phyloP scores from a whole-genome alignment of 768 basidiomycete species.

The Cantharellus anzutake region DNA sequence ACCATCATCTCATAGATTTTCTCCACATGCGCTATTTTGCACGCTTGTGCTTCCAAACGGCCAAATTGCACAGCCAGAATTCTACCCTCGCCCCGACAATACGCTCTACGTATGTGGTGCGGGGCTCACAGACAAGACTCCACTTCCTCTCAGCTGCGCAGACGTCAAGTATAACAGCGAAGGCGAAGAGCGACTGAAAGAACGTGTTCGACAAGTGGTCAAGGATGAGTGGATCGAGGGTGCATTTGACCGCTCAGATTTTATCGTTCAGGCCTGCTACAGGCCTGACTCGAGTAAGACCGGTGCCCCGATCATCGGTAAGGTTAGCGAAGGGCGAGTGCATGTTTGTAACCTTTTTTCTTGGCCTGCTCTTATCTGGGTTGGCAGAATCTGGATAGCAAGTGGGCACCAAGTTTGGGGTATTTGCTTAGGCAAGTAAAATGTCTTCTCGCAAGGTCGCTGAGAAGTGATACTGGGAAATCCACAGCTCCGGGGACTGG shows the following conservation, averaged over 20 bases:
- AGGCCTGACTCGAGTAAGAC: constrained; percentile 8
- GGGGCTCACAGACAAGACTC: constrained; percentile 8
- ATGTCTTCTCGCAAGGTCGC: not conserved
- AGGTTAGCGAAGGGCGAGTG: constrained; percentile 7
- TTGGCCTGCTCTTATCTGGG: not conserved
- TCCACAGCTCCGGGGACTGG: constrained; percentile 22
- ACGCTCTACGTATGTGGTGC: constrained; percentile 13
- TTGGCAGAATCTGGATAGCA: constrained; percentile 6
- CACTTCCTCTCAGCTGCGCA: constrained; percentile 15
- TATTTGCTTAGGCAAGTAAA: not conserved
- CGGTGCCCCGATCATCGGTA: constrained; percentile 8
- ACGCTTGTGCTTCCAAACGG: constrained; percentile 18
- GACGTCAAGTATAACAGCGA: not conserved
- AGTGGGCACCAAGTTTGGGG: constrained; percentile 9
- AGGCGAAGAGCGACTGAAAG: constrained; percentile 4
- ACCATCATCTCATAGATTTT: constrained; percentile 9
- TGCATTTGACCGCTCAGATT: constrained; percentile 2
- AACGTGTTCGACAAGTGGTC: constrained; percentile 2
- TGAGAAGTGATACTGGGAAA: not conserved
- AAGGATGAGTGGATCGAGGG: not conserved
- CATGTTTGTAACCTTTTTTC: not conserved
- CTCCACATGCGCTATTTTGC: constrained; percentile 21
- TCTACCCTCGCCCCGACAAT: constrained; percentile 19
- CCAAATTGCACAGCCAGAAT: constrained; percentile 20
- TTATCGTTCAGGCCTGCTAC: constrained; percentile 9